A percentile compares a stretch with the other conserved stretches of the same genome.
Conservation (phyloP, 345 rosid genomes). For the Linum tenue region DNA sequence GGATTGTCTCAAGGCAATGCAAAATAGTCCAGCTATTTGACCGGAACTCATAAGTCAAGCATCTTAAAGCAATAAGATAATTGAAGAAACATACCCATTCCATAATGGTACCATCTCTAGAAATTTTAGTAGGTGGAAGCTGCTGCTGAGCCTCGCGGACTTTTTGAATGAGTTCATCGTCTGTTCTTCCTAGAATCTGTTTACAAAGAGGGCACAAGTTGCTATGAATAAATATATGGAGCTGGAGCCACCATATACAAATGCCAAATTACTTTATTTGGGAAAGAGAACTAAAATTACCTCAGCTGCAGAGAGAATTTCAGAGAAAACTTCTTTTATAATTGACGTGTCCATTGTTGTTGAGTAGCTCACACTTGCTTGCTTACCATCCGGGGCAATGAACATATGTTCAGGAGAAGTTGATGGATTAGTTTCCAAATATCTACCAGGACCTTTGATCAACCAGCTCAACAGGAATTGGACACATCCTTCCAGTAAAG, state of each 20-base stretch:
- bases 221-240: background rate
- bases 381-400: conserved; percentile 64
- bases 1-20: background rate
- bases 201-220: background rate
- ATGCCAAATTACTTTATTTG: background rate
- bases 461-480: conserved; percentile 81
- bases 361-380: conserved; percentile 87
- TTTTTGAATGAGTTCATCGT: conserved; percentile 44
- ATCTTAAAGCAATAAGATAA: background rate
- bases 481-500: conserved; percentile 79
- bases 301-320: conserved; percentile 70
- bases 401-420: conserved; percentile 93
- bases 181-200: conserved; percentile 53
- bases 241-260: background rate
- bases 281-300: conserved; percentile 24
- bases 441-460: conserved; percentile 64
- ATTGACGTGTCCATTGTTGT: conserved; percentile 93
- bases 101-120: conserved; percentile 84
- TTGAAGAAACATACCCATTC: conserved; percentile 57
- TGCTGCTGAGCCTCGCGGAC: conserved; percentile 53
- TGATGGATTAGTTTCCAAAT: conserved; percentile 86
- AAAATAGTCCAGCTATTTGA: too few relatives aligned
- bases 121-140: conserved; percentile 58
- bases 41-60: background rate
- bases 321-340: conserved; percentile 64